phyloP scores from a whole-genome alignment of 768 basidiomycete genomes.

The Hydnomerulius pinastri region DNA sequence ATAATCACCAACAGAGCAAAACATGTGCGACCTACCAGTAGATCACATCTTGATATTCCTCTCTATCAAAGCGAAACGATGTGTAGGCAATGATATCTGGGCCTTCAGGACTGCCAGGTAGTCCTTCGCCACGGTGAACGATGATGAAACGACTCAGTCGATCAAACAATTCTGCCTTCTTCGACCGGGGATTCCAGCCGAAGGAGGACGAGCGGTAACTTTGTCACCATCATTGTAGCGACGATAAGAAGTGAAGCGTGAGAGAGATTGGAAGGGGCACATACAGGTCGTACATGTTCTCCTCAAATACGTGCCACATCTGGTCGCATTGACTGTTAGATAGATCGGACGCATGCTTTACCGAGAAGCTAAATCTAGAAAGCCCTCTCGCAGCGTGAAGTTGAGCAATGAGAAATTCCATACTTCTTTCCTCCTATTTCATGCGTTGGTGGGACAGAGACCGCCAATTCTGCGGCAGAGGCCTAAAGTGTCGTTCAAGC shows the following conservation, averaged over 20 bases:
- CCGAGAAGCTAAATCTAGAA: slow-evolving; percentile 24
- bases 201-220: slow-evolving; percentile 62
- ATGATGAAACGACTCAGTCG: slow-evolving; percentile 61
- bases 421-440: slow-evolving; percentile 17
- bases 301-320: slow-evolving; percentile 55
- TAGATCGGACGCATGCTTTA: slow-evolving; percentile 35
- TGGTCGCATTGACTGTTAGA: slow-evolving; percentile 35
- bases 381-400: background rate
- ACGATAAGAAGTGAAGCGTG: background rate
- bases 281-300: slow-evolving; percentile 57
- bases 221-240: slow-evolving; percentile 10
- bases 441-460: slow-evolving; percentile 12
- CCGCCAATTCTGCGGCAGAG: slow-evolving; percentile 20
- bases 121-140: slow-evolving; percentile 24
- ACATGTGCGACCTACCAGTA: slow-evolving; percentile 60
- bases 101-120: slow-evolving; percentile 10
- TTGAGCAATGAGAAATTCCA: background rate
- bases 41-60: slow-evolving; percentile 56
- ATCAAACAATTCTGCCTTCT: slow-evolving; percentile 63
- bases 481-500: slow-evolving; percentile 16
- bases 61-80: slow-evolving; percentile 77
- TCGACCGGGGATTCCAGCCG: slow-evolving; percentile 63
- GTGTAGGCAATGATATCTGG: slow-evolving; percentile 41
- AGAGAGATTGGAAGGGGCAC: slow-evolving; percentile 6
- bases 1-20: background rate